Evolutionary conservation across 345 rosid species (phyloP).

Genomic region (Schrenkiella parvula): DNA sequence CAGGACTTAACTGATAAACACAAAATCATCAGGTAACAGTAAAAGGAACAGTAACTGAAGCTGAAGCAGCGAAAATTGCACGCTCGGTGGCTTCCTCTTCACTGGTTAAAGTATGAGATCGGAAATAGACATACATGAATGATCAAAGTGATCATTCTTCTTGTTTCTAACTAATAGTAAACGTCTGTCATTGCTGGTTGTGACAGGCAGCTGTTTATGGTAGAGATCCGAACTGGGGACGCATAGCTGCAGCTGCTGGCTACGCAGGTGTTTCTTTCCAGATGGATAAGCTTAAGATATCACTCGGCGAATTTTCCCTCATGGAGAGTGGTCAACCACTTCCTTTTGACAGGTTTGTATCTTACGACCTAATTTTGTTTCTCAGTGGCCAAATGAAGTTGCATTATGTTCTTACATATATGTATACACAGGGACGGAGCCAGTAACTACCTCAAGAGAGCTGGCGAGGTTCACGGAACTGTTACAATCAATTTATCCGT

Average conservation of each 20-base stretch:
- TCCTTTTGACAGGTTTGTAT: conserved; percentile 65
- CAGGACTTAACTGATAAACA: neutral
- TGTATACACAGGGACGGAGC: conserved; percentile 54
- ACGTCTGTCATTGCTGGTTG: conserved; percentile 3
- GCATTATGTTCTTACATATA: neutral
- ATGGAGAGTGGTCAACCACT: conserved; percentile 92
- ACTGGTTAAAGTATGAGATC: conserved; percentile 68
- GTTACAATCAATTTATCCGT: conserved; percentile 57
- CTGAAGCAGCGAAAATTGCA: conserved; percentile 83
- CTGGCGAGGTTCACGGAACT: conserved; percentile 80
- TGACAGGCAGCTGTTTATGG: conserved; percentile 88
- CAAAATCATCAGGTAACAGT: conserved; percentile 53
- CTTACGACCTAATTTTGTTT: neutral
- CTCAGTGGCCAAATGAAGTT: neutral
- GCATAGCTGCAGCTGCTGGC: conserved; percentile 94
- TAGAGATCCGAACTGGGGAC: conserved; percentile 98
- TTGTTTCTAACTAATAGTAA: neutral
- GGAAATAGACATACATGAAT: conserved; percentile 10
- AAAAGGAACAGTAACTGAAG: conserved; percentile 62
- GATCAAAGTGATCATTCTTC: neutral
- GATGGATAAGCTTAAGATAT: conserved; percentile 54
- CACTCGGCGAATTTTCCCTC: conserved; percentile 77
- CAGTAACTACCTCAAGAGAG: conserved; percentile 62
- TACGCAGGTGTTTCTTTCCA: conserved; percentile 69
- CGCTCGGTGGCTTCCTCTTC: conserved; percentile 94